Base-by-base conservation (phyloP, 108 stramenopile genomes). In the Cyclostephanos invisitatus region DNA sequence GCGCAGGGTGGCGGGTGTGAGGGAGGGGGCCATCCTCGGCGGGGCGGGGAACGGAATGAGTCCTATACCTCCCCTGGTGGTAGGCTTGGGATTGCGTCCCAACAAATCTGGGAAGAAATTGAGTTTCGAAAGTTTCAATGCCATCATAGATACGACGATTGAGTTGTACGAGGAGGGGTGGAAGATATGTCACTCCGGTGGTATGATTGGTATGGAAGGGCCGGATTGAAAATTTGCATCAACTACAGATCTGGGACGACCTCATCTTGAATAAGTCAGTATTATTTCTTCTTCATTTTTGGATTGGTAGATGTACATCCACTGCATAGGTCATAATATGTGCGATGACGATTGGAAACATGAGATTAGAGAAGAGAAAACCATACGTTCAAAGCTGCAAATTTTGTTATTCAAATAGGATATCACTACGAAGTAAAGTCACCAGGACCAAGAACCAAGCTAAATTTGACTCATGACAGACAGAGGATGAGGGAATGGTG, bases 21-120 rank as follows among this genome's bases (percentile, higher is more conserved):
- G 68, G 29, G 68, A 56, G 47, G 63, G 54, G 54, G 54, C 62
- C 15, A 70, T 77, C 38, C 24, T 70, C 29, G 76, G 76, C 32
- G 76, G 68, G 36, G 47, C 59, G 15, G 71, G 63, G 71, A 60
- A 69, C 70, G 76, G 76, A 15, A 21, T 44, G 27, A 50, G 63
- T 10, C 66, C 76, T 10, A 70, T 77, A 64, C 68, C 76, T 7
- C 49, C 69, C 44, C 36, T 77, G 35, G 64, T 77, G 29, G 68
- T 77, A 5, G 76, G 76, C 7, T 64, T 77, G 56, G 76, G 68
- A 51, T 64, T 77, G 56, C 64, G 55, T 56, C 73, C 64, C 2
- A 50, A 56, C 21, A 47, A 40, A n/a, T 35, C 29, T 69, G 35
- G 50, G 65, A 36, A 25, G 65, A 44, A 24, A 22, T 35, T 59